Evolutionary conservation across 768 basidiomycete species (phyloP).

Genomic region (Panaeolus papilionaceus): DNA sequence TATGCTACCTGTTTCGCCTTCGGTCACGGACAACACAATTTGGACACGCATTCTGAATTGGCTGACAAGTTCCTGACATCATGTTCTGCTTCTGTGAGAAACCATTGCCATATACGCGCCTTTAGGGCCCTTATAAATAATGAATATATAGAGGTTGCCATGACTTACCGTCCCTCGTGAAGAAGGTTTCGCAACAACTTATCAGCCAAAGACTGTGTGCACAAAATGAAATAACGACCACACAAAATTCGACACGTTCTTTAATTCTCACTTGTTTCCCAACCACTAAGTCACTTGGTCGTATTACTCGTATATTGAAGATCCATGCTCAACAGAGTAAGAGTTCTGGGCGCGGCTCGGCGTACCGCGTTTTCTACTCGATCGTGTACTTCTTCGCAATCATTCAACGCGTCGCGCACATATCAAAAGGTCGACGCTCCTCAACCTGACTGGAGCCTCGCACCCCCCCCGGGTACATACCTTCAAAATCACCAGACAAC

Average conservation of each 20-base stretch:
- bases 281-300: too few species aligned
- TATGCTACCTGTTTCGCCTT: neutral
- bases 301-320: too few species aligned
- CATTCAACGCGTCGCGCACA: constrained; percentile 30
- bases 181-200: too few species aligned
- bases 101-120: neutral
- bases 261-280: too few species aligned
- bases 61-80: neutral
- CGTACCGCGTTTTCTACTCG: neutral
- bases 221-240: too few species aligned
- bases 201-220: too few species aligned
- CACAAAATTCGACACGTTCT: too few species aligned
- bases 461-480: neutral
- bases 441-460: constrained; percentile 8
- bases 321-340: neutral
- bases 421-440: constrained; percentile 39
- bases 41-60: constrained; percentile 6
- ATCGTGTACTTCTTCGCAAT: constrained; percentile 21
- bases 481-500: neutral
- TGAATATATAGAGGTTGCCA: too few species aligned
- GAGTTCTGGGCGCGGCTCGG: neutral
- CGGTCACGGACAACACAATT: neutral
- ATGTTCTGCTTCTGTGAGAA: neutral
- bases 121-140: too few species aligned
- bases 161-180: neutral